Evolutionary conservation across 768 basidiomycete genomes (phyloP), one percentile per base, ranked within the genome.

Genomic region (Butyriboletus loyo): DNA sequence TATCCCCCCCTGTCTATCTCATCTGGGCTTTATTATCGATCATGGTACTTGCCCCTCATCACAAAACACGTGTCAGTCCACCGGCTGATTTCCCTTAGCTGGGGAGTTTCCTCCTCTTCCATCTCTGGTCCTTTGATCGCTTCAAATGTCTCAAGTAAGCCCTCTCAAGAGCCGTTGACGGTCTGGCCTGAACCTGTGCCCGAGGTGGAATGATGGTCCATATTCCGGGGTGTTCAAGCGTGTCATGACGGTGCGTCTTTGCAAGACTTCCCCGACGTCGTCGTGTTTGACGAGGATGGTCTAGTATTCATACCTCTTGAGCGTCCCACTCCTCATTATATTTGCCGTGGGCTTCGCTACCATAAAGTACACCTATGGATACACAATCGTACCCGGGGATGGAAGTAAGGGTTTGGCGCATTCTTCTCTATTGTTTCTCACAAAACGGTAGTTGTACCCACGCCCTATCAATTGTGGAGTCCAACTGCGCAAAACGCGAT

Each of bases 171-270:
- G 13, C 11, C 38, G 27, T 11, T 11, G 35, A 11, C 1, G 27
- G 7, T 25, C 15, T n/a, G 9, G 10, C 17, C 24, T 47, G 2
- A 56, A 34, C 7, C 27, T 9, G 10, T 9, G 31, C 24, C 34
- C 52, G 15, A 89, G 87, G 65, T 89, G 87, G 86, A 81, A 84
- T 60, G 79, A 77, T 27, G 86, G 84, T 1, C 77, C 79, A 3
- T 68, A 81, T 53, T 78, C 83, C 15, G 87, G 87, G n/a, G 79
- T 86, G 4, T 92, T 92, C 73, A 92, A 89, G 68, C 82, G 91
- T 25, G 63, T 92, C 64, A 92, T 92, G 90, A 92, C 87, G 34
- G 89, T 90, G 54, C 50, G 81, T 66, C n/a, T 14, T 21, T 13
- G 13, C 36, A 22, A 27, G 17, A 6, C 27, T 37, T 15, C 34